phyloP scores from a whole-genome alignment of 1,139 yeast species.

The Kodamaea plutei region DNA sequence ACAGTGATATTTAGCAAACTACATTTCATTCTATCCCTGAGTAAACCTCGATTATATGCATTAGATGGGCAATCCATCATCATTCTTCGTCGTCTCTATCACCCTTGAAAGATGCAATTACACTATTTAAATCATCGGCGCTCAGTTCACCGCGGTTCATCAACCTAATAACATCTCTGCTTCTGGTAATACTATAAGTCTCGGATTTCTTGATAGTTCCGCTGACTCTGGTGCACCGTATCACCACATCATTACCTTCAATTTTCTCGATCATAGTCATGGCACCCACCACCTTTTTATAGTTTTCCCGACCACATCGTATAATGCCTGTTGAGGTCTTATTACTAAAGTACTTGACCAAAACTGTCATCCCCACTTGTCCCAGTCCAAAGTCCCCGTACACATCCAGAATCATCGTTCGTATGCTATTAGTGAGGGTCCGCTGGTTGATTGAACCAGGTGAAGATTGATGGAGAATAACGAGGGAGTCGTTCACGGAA shows the following conservation, averaged over 20 bases:
- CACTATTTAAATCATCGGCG: conserved; percentile 7
- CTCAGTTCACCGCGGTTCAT: conserved; percentile 12
- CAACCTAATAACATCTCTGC: conserved; percentile 37
- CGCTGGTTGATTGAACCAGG: conserved; percentile 42
- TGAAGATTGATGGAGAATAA: conserved; percentile 48
- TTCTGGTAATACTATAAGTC: conserved; percentile 52
- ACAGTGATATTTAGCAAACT: no score
- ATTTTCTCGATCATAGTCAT: conserved; percentile 57
- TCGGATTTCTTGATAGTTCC: conserved; percentile 90
- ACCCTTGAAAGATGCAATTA: conserved; percentile 12
- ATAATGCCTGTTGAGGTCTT: conserved; percentile 82
- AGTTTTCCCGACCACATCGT: conserved; percentile 67
- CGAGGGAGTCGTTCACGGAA: conserved; percentile 33
- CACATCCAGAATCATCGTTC: conserved; percentile 49
- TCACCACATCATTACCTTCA: conserved; percentile 49
- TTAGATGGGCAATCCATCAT: no score
- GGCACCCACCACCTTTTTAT: conserved; percentile 64
- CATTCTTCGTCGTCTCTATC: no score
- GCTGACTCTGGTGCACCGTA: conserved; percentile 67
- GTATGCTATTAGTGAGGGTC: conserved; percentile 49
- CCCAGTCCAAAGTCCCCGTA: conserved; percentile 85
- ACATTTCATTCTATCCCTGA: no score
- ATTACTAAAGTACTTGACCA: conserved; percentile 75
- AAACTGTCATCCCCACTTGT: conserved; percentile 53
- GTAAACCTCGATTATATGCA: no score